phyloP scores from a whole-genome alignment of 2,329 filamentous ascomycete genomes.

The Fusarium nanum region DNA sequence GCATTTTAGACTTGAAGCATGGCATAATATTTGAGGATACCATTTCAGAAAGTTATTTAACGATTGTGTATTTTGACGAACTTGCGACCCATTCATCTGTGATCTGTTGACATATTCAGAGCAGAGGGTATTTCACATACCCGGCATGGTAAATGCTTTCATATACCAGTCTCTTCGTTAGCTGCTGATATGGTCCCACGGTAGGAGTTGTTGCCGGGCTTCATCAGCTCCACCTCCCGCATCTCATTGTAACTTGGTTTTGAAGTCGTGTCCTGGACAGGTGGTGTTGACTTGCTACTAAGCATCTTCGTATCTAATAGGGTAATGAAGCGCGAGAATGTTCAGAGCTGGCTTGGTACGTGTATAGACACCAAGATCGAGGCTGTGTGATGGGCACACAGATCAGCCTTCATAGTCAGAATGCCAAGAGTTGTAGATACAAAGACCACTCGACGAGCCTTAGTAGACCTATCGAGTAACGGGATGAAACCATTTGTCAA shows the following conservation, averaged over 20 bases:
- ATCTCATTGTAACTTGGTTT: constrained; percentile 23
- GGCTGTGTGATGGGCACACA: not conserved
- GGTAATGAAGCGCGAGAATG: constrained; percentile 34
- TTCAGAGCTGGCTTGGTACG: constrained; percentile 38
- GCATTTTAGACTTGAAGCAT: constrained; percentile 31
- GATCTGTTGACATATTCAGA: not conserved
- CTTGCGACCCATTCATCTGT: not conserved
- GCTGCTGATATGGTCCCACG: constrained; percentile 2
- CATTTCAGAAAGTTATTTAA: constrained; percentile 39
- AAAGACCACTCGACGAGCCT: constrained; percentile 29
- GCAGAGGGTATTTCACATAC: constrained; percentile 1
- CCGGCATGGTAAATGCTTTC: not conserved
- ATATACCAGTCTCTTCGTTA: constrained; percentile 19
- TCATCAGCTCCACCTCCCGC: constrained; percentile 3
- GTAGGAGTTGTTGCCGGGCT: constrained; percentile 19
- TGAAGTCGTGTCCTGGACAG: constrained; percentile 21
- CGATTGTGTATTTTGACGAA: constrained; percentile 22
- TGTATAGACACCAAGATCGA: constrained; percentile 19
- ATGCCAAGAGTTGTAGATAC: constrained; percentile 30
- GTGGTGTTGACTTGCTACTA: constrained; percentile 28
- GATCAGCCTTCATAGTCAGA: constrained; percentile 26
- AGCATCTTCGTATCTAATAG: constrained; percentile 16
- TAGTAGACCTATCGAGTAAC: constrained; percentile 21
- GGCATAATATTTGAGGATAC: constrained; percentile 36
- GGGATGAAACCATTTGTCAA: constrained; percentile 31